These are phyloP conservation scores for Saitozyma podzolica DNA, from an alignment of 768 basidiomycete species.

Conservation along the genomic window DNA sequence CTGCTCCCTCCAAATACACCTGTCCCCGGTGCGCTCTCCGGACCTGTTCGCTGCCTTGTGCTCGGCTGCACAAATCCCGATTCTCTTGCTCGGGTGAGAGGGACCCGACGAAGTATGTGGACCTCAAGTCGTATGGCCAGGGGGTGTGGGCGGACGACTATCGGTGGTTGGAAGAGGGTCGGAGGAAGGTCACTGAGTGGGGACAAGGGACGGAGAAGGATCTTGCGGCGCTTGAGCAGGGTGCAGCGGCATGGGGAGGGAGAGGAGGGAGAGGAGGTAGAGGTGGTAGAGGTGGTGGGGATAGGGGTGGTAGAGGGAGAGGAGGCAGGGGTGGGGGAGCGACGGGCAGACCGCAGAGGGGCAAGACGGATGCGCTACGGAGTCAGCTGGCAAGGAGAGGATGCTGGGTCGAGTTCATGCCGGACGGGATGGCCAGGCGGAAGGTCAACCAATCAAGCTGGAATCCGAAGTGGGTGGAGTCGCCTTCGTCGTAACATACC, in stretches of 20 bases:
- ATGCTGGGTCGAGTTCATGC: slow-evolving; percentile 73
- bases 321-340: slow-evolving; percentile 51
- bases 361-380: slow-evolving; percentile 69
- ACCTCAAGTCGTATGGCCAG: slow-evolving; percentile 81
- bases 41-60: slow-evolving; percentile 47
- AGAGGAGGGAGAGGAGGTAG: slow-evolving; percentile 56
- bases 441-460: slow-evolving; percentile 77
- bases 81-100: slow-evolving; percentile 38
- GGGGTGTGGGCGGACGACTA: slow-evolving; percentile 89
- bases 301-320: slow-evolving; percentile 64
- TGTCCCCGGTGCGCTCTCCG: slow-evolving; percentile 44
- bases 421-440: slow-evolving; percentile 77
- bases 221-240: slow-evolving; percentile 26
- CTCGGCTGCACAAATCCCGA: slow-evolving; percentile 39
- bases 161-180: slow-evolving; percentile 76
- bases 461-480: slow-evolving; percentile 68
- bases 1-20: slow-evolving; percentile 43
- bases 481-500: slow-evolving; percentile 11
- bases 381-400: slow-evolving; percentile 67
- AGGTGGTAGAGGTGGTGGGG: slow-evolving; percentile 48
- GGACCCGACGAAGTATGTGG: slow-evolving; percentile 47
- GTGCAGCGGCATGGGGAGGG: slow-evolving; percentile 38
- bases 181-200: slow-evolving; percentile 72
- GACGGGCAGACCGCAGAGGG: slow-evolving; percentile 51
- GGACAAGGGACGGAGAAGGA: slow-evolving; percentile 52